phyloP scores from a whole-genome alignment of 176 grass and related monocot species.

The Paspalum vaginatum region DNA sequence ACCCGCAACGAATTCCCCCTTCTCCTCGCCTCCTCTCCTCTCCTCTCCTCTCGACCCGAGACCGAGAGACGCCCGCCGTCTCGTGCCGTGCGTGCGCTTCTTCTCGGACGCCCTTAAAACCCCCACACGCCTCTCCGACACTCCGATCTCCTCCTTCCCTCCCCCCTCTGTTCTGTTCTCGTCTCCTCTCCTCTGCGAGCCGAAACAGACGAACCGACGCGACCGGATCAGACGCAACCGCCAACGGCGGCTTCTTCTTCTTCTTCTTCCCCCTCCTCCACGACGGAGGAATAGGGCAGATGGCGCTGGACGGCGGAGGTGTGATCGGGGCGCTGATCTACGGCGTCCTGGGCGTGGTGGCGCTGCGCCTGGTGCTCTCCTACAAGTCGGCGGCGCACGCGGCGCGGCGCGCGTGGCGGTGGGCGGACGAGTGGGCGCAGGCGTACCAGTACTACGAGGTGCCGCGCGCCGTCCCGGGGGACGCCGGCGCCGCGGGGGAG shows the following conservation, averaged over 20 bases:
- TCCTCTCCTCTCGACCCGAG: background rate
- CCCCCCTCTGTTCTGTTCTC: too few relatives aligned
- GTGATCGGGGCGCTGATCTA: background rate
- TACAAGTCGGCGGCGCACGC: slow-evolving; percentile 70
- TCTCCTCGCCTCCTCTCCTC: background rate
- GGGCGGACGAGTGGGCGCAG: slow-evolving; percentile 73
- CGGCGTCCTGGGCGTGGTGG: slow-evolving; percentile 35
- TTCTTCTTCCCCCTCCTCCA: too few relatives aligned
- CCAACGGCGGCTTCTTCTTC: background rate
- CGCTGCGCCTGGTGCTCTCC: slow-evolving; percentile 62
- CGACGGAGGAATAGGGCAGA: background rate
- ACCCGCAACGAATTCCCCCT: background rate
- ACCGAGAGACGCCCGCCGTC: background rate
- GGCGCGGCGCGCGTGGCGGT: slow-evolving; percentile 59
- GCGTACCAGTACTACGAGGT: slow-evolving; percentile 96
- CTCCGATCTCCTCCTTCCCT: background rate
- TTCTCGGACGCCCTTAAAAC: slow-evolving; percentile 33
- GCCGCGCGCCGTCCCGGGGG: slow-evolving; percentile 38
- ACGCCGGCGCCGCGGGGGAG: slow-evolving; percentile 39
- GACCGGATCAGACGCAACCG: slow-evolving; percentile 50
- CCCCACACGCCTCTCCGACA: background rate
- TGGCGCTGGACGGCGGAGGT: slow-evolving; percentile 31
- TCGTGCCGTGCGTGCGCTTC: background rate
- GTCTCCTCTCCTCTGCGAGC: background rate
- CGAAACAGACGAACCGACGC: slow-evolving; percentile 25